phyloP scores from a whole-genome alignment of 208 protist species.

The Acanthamoeba triangularis region DNA sequence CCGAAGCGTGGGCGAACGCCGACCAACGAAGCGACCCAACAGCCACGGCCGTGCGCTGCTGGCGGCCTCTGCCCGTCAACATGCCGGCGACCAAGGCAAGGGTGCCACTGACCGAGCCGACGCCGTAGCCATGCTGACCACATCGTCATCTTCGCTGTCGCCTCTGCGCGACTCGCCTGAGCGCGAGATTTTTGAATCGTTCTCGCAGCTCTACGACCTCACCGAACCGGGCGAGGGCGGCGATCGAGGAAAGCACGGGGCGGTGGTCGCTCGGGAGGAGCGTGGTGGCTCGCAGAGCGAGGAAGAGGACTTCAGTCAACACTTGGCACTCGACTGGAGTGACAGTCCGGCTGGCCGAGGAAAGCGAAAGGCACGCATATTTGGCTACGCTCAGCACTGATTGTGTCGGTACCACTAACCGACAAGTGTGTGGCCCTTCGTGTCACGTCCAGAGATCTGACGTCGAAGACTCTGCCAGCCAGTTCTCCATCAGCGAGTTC shows the following conservation, averaged over 20 bases:
- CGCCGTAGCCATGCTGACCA: not conserved
- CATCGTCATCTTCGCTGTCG: conserved; percentile 53
- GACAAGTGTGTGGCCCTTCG: not conserved
- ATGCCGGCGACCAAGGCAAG: not conserved
- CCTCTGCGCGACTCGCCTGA: conserved; percentile 48
- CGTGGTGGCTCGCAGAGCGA: not conserved
- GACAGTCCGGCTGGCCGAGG: too few species aligned
- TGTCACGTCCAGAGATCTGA: not conserved
- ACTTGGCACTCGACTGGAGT: not conserved
- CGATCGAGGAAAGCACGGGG: not conserved
- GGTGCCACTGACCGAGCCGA: not conserved
- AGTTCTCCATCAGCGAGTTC: conserved; percentile 30
- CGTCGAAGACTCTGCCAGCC: not conserved
- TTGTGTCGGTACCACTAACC: not conserved
- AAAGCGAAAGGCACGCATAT: not conserved
- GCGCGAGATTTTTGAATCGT: conserved; percentile 41
- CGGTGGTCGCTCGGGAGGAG: not conserved
- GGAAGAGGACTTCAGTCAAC: conserved; percentile 63
- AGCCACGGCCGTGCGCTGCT: not conserved
- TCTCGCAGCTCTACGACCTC: conserved; percentile 6
- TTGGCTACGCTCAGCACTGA: not conserved
- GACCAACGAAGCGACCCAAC: not conserved
- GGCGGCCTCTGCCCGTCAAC: not conserved
- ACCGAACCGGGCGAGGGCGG: not conserved
- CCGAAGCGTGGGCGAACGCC: not conserved